These are phyloP conservation scores for Scytalidium sp. DNA, from an alignment of 2,329 filamentous ascomycete species.

Conservation along the genomic window DNA sequence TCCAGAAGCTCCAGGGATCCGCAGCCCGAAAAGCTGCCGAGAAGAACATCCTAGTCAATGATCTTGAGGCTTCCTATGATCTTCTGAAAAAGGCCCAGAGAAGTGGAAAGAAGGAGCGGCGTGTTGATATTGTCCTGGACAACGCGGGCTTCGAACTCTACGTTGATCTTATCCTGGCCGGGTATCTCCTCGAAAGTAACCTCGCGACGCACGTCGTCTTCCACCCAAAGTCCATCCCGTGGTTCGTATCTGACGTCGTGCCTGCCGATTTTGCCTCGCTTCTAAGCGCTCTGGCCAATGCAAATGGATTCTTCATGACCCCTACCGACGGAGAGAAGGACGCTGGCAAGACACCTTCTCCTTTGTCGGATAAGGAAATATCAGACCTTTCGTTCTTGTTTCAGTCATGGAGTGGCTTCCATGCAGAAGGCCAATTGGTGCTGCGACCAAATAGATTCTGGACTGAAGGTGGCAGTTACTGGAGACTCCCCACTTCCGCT, in stretches of 20 bases:
- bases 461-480: slow-evolving; percentile 85
- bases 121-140: slow-evolving; percentile 92
- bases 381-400: slow-evolving; percentile 74
- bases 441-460: slow-evolving; percentile 87
- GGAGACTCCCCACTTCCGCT: slow-evolving; percentile 72
- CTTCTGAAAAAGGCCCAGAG: slow-evolving; percentile 63
- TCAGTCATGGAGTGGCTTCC: slow-evolving; percentile 73
- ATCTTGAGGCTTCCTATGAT: slow-evolving; percentile 71
- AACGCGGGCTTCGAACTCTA: slow-evolving; percentile 98
- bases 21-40: slow-evolving; percentile 83
- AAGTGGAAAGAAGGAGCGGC: slow-evolving; percentile 62
- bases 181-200: slow-evolving; percentile 80
- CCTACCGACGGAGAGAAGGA: slow-evolving; percentile 64
- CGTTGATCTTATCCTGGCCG: slow-evolving; percentile 88
- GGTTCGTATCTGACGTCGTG: slow-evolving; percentile 96
- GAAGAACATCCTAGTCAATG: slow-evolving; percentile 88
- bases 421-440: slow-evolving; percentile 79
- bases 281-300: slow-evolving; percentile 73
- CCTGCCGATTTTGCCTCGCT: slow-evolving; percentile 83
- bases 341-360: slow-evolving; percentile 53
- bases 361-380: slow-evolving; percentile 65
- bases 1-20: slow-evolving; percentile 91
- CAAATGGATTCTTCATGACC: slow-evolving; percentile 74
- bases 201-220: slow-evolving; percentile 85
- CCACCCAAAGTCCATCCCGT: slow-evolving; percentile 92